phyloP scores from a whole-genome alignment of 768 basidiomycete genomes.

The Artomyces pyxidatus region DNA sequence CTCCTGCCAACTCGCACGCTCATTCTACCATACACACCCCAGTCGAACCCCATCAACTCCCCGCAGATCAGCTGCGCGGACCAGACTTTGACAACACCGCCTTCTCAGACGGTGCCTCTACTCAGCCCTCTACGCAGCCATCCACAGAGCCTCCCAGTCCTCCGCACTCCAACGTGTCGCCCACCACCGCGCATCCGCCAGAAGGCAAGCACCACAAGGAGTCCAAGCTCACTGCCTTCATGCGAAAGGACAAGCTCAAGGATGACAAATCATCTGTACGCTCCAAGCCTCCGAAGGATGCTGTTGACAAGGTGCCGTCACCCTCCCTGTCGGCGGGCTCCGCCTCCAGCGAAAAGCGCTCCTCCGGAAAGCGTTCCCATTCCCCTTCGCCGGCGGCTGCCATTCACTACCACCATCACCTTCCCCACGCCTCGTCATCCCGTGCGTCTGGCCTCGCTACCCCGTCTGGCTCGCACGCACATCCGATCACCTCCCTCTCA shows the following conservation, averaged over 20 bases:
- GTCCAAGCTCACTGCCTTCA: constrained; percentile 24
- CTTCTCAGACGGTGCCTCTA: constrained; percentile 23
- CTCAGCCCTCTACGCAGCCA: constrained; percentile 18
- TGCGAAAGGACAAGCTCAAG: constrained; percentile 28
- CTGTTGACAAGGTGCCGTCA: constrained; percentile 20
- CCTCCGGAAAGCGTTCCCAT: constrained; percentile 1
- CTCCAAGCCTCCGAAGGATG: constrained; percentile 4
- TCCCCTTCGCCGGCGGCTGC: not conserved
- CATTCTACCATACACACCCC: constrained; percentile 23
- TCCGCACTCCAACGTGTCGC: constrained; percentile 9
- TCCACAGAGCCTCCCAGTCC: constrained; percentile 15
- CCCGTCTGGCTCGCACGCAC: constrained; percentile 17
- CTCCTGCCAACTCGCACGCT: constrained; percentile 18
- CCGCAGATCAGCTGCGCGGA: constrained; percentile 28
- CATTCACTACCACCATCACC: constrained; percentile 6
- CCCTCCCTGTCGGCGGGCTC: constrained; percentile 15
- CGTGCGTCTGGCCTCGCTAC: constrained; percentile 7
- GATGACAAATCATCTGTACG: constrained; percentile 16
- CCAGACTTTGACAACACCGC: constrained; percentile 28
- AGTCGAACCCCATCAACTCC: constrained; percentile 25
- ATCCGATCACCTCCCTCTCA: constrained; percentile 54
- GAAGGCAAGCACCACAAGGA: constrained; percentile 18
- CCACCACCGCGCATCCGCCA: not conserved
- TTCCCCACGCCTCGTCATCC: not conserved
- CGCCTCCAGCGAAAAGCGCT: too few relatives aligned